Base-by-base conservation (phyloP, 805 yeast species). In the Diddensiella santjacobensis region DNA sequence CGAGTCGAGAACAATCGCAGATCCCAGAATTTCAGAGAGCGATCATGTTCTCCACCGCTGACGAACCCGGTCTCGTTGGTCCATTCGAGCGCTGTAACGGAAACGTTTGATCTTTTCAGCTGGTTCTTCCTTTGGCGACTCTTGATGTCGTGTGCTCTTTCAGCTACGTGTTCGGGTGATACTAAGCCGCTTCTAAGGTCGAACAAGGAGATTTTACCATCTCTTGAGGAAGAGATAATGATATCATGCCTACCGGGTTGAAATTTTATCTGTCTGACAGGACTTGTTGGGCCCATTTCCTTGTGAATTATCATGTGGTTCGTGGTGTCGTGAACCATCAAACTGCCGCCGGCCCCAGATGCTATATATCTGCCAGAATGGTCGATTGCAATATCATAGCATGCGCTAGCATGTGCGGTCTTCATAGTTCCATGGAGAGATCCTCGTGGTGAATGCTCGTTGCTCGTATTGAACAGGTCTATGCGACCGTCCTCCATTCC, bases 21-120 rank as follows among this genome's bases (percentile, higher is more conserved):
- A 42, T 62, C 67, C 67, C 67, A 62, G 29, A 58, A 45, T 43
- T 56, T 59, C 4, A 60, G 44, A 11, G 42, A 22, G 8, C 55
- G 50, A 26, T 54, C 50, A 8, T 39, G 42, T 17, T 53, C 55
- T 4, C 54, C 19, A 2, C 52, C 61, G 13, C 59, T 33, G 11
- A 56, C 64, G 2, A 58, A 29, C 17, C 23, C 20, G 8, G 31
- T 4, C 19, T 53, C 55, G 15, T 47, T 42, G n/a, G 42, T 26
- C 63, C 65, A 62, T 4, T 48, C 47, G 5, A 59, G 6, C 2
- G 62, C 54, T 2, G 60, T 49, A 22, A 59, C 53, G 42, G 51
- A 39, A 26, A 45, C 51, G 20, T 46, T 47, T 18, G 42, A 22
- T 30, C 56, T 20, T n/a, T 33, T 39, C n/a, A 48, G 22, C 24